These are phyloP conservation scores for Ustilago cynodontis DNA, from an alignment of 1,284 basidiomycete genomes.

Conservation along the genomic window DNA sequence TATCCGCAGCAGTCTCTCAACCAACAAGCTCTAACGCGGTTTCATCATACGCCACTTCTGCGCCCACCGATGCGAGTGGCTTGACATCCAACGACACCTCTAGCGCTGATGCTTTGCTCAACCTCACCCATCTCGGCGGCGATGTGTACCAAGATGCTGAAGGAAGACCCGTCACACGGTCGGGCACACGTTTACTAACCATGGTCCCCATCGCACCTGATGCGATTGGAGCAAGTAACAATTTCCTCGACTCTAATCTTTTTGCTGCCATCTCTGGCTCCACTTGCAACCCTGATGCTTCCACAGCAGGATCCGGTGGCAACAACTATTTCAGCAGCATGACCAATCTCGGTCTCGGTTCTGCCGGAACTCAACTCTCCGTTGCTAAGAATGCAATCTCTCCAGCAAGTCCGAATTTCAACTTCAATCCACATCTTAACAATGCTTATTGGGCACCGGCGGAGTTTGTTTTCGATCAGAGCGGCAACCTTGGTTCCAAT, in stretches of 20 bases:
- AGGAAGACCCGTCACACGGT: constrained; percentile 51
- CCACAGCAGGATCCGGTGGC: not conserved
- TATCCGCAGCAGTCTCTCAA: not conserved
- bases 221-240: constrained; percentile 18
- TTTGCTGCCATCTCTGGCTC: constrained; percentile 16
- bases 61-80: constrained; percentile 9
- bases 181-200: constrained; percentile 54
- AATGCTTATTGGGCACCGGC: constrained; percentile 52
- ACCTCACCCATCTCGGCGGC: constrained; percentile 56
- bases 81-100: not conserved
- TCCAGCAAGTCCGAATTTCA: constrained; percentile 42
- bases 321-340: constrained; percentile 16
- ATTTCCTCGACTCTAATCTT: constrained; percentile 37
- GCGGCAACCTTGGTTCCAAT: not conserved
- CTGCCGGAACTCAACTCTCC: constrained; percentile 18
- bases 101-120: constrained; percentile 4
- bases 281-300: not conserved
- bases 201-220: constrained; percentile 52
- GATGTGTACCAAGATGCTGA: constrained; percentile 55
- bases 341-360: constrained; percentile 12
- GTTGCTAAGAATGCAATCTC: constrained; percentile 42
- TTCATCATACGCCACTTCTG: constrained; percentile 9
- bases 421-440: constrained; percentile 60
- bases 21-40: constrained; percentile 3
- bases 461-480: constrained; percentile 26